phyloP scores from a whole-genome alignment of 1,284 basidiomycete genomes.

The Pascua sp. region DNA sequence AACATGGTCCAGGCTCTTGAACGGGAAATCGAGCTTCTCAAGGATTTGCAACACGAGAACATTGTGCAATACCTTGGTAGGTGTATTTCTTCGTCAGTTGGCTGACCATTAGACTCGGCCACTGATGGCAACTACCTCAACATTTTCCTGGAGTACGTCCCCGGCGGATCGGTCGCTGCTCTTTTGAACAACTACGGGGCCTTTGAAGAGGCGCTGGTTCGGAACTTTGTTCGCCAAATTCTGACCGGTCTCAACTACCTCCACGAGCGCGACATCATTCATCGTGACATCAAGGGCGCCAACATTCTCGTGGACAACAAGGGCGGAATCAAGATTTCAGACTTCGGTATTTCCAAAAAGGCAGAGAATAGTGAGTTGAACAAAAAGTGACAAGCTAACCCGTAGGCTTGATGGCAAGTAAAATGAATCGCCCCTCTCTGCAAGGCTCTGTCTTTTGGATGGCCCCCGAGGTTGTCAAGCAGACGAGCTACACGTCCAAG shows the following conservation, averaged over 20 bases:
- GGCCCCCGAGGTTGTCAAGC: slow-evolving; percentile 97
- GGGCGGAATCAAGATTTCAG: slow-evolving; percentile 89
- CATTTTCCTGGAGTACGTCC: slow-evolving; percentile 98
- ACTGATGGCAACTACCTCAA: slow-evolving; percentile 85
- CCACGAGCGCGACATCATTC: slow-evolving; percentile 96
- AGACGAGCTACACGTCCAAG: slow-evolving; percentile 83
- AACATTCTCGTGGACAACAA: slow-evolving; percentile 99
- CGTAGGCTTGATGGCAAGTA: slow-evolving; percentile 70
- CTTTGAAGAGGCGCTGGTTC: slow-evolving; percentile 91
- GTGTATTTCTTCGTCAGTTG: slow-evolving; percentile 36
- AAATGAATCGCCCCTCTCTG: slow-evolving; percentile 75
- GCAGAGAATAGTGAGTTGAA: slow-evolving; percentile 79
- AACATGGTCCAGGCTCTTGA: slow-evolving; percentile 93
- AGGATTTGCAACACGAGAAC: slow-evolving; percentile 91
- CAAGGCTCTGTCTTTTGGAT: slow-evolving; percentile 99
- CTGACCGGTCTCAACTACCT: slow-evolving; percentile 87
- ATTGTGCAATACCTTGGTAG: slow-evolving; percentile 95
- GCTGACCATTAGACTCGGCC: slow-evolving; percentile 65
- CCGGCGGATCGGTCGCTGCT: slow-evolving; percentile 93
- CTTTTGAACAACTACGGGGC: slow-evolving; percentile 91
- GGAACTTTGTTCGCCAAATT: slow-evolving; percentile 93
- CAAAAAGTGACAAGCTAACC: slow-evolving; percentile 1
- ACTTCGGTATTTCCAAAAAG: slow-evolving; percentile 99
- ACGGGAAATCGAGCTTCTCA: slow-evolving; percentile 91
- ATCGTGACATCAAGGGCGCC: slow-evolving; percentile 97